phyloP scores from a whole-genome alignment of 306 rosid genomes.

The Comarum palustre region DNA sequence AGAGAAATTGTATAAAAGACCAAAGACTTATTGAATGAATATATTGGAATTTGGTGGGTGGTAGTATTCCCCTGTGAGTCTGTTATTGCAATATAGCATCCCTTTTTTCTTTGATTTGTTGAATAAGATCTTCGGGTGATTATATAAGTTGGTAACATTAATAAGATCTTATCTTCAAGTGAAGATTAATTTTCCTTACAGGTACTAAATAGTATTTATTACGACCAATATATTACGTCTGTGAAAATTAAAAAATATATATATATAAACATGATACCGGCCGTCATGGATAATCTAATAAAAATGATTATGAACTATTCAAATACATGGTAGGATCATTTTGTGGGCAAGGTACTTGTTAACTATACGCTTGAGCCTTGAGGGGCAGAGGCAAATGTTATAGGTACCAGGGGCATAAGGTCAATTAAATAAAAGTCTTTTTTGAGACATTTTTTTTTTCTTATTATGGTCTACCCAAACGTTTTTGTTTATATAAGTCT shows the following conservation, averaged over 20 bases:
- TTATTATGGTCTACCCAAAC: too few relatives aligned
- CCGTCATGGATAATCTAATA: too few relatives aligned
- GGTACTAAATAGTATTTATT: background rate
- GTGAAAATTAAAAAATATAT: too few relatives aligned
- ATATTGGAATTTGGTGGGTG: constrained; percentile 17
- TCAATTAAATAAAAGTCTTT: too few relatives aligned
- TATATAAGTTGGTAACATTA: background rate
- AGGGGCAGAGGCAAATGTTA: too few relatives aligned
- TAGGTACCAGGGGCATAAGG: too few relatives aligned
- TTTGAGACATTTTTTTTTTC: too few relatives aligned
- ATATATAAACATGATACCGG: too few relatives aligned
- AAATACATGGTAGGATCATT: background rate
- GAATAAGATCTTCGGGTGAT: background rate
- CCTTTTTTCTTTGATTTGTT: background rate
- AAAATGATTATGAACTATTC: background rate
- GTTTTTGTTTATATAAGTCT: too few relatives aligned
- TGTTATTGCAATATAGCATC: background rate
- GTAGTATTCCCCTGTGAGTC: background rate
- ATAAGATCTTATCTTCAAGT: background rate
- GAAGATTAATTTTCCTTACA: background rate
- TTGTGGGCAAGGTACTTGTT: background rate
- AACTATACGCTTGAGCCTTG: background rate
- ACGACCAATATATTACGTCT: background rate
- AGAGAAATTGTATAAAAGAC: background rate
- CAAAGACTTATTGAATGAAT: background rate